Percentiles rank a stretch among this genome's conserved stretches.
phyloP scores from a whole-genome alignment of 768 basidiomycete species.

The Mycena olivaceomarginata region DNA sequence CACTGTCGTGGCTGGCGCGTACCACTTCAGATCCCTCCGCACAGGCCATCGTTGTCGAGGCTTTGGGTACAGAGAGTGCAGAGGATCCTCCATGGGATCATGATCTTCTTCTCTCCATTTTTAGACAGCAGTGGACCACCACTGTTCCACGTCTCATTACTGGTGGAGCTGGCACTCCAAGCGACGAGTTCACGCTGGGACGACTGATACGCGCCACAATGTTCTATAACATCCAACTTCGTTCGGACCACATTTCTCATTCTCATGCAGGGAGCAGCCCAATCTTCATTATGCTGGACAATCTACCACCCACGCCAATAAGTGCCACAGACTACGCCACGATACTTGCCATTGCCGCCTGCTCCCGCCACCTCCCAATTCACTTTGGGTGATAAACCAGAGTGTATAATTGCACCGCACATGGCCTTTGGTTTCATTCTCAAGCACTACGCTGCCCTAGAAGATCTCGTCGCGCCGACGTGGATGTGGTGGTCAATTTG shows the following conservation, averaged over 20 bases:
- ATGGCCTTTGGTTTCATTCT: not conserved
- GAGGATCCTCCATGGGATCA: not conserved
- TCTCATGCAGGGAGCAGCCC: too few species aligned
- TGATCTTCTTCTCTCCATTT: not conserved
- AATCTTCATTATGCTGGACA: not conserved
- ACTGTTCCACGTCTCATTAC: not conserved
- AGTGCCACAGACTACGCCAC: not conserved
- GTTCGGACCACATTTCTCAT: too few species aligned
- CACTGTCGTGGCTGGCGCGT: not conserved
- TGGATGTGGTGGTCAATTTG: constrained; percentile 3
- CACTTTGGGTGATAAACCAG: not conserved
- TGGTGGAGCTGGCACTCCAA: not conserved
- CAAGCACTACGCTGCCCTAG: not conserved
- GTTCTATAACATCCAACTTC: not conserved
- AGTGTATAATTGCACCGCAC: not conserved
- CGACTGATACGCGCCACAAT: not conserved
- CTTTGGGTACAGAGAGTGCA: not conserved
- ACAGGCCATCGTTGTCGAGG: not conserved
- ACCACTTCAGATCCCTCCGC: not conserved
- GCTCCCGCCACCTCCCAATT: not conserved
- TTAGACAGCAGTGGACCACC: not conserved
- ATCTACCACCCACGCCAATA: not conserved
- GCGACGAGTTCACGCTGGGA: not conserved
- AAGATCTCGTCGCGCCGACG: not conserved
- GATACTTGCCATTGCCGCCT: not conserved